Evolutionary conservation across 2,329 filamentous ascomycete species (phyloP), one percentile per base, ranked within the genome.

Genomic region (Beauveria sp.): DNA sequence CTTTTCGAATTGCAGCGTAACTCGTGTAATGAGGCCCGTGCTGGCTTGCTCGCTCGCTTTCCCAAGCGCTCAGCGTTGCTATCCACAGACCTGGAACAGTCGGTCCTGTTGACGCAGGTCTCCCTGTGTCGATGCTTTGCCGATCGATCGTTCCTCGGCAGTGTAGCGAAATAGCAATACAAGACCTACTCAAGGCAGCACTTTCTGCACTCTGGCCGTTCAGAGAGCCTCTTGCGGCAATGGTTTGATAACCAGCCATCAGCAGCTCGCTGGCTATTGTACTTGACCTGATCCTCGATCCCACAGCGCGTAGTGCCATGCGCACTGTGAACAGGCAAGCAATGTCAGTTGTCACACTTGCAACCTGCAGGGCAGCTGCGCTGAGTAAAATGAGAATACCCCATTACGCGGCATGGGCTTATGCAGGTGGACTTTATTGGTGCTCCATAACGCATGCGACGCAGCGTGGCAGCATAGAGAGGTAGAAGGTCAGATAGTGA

Each of bases 371-470:
- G 55, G 55, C 30, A 46, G 28, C 30, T 28, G 46, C 30, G 20
- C 12, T 34, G 55, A 57, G 37, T 52, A 24, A 59, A 59, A 59
- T 59, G 56, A 59, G 47, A 22, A 43, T 30, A 6, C 46, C 34
- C 55, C 55, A 51, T 58, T 18, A 3, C 41, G 30, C 34, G n/a
- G 24, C 47, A 51, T 59, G n/a, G 55, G 47, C 56, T 52, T 34
- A 50, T 50, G 55, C 55, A 58, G 55, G 55, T 43, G 34, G 20
- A 50, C 43, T 24, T 37, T 8, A 28, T 51, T 50, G 46, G 46
- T 10, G 22, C 56, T 43, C 56, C 56, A 52, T 59, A 44, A 26
- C 24, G 37, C 56, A 59, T 59, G 56, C 56, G 37, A 59, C 47
- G 26, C 22, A 18, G 54, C 37, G 24, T 37, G 34, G 34, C 34